Evolutionary conservation across 371 early-diverging fungal species (phyloP), one percentile per base, ranked within the genome.

Genomic region (Caulochytrium protostelioides): DNA sequence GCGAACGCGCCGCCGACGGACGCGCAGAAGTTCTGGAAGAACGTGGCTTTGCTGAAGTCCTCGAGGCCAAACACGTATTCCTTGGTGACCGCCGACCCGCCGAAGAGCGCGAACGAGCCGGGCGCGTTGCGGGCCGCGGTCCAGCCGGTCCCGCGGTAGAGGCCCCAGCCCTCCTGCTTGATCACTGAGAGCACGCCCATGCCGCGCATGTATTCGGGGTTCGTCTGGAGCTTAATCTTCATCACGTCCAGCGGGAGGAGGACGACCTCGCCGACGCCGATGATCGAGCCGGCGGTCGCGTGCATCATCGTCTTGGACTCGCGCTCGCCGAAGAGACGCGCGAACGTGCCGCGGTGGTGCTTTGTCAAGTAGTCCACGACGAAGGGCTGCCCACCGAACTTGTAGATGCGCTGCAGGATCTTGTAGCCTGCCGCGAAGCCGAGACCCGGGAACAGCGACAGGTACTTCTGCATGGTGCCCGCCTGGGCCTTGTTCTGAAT

Each of bases 111-210:
- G 54, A 94, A 94, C 13, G 86, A 86, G 22, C 95, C 95, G 20
- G 92, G 92, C 0, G 95, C 92, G 48, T 94, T 94, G 42, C 95
- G 79, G 31, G 85, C 81, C 30, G 86, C 83, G n/a, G 95, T 94
- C 95, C 95, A 94, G 28, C 80, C 71, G 31, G 87, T 90, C 32
- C 95, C 95, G 42, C 80, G 71, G 53, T 94, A 94, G 39, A 94
- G 64, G 23, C 80, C 83, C 67, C 78, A 69, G 35, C 87, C 84
- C 55, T 94, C 89, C 47, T 89, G 80, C 25, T 55, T 49, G 16
- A 94, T 64, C 45, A 91, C 77, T 42, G 56, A 58, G 35, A 84
- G 44, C 49, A 82, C 57, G 12, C 78, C 74, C 54, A 84, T 79
- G 8, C 86, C 89, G 49, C 72, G 64, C 60, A 86, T 75, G 3